Conservation (phyloP, 768 basidiomycete species). For the Cystobasidium onofrii region DNA sequence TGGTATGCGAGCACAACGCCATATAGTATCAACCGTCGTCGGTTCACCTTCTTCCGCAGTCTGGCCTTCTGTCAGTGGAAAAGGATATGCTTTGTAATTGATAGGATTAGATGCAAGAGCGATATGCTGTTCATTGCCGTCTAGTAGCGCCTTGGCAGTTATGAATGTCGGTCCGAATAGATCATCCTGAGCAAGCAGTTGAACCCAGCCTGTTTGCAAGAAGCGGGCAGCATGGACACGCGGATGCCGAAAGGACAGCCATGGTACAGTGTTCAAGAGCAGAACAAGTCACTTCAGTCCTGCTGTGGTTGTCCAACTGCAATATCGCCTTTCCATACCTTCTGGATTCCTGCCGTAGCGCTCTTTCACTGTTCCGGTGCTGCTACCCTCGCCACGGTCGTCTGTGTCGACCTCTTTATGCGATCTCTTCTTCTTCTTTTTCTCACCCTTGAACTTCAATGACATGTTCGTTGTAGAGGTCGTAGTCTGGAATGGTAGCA, state of each 20-base stretch:
- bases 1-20: conserved; percentile 27
- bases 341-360: conserved; percentile 27
- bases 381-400: conserved; percentile 22
- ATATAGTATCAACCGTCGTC: conserved; percentile 15
- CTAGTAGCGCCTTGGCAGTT: background rate
- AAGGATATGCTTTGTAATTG: conserved; percentile 25
- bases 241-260: background rate
- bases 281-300: background rate
- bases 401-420: conserved; percentile 15
- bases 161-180: conserved; percentile 21
- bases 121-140: background rate
- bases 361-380: conserved; percentile 15
- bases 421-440: conserved; percentile 32
- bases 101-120: conserved; percentile 21
- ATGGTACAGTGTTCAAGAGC: background rate
- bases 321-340: background rate
- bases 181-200: conserved; percentile 4
- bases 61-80: background rate
- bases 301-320: background rate
- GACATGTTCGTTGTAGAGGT: background rate
- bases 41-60: conserved; percentile 11
- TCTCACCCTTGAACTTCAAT: conserved; percentile 28
- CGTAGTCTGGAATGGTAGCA: background rate
- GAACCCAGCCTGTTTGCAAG: conserved; percentile 21
- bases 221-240: background rate